phyloP scores from a whole-genome alignment of 768 basidiomycete species.

The Podaxis mareebaensis region DNA sequence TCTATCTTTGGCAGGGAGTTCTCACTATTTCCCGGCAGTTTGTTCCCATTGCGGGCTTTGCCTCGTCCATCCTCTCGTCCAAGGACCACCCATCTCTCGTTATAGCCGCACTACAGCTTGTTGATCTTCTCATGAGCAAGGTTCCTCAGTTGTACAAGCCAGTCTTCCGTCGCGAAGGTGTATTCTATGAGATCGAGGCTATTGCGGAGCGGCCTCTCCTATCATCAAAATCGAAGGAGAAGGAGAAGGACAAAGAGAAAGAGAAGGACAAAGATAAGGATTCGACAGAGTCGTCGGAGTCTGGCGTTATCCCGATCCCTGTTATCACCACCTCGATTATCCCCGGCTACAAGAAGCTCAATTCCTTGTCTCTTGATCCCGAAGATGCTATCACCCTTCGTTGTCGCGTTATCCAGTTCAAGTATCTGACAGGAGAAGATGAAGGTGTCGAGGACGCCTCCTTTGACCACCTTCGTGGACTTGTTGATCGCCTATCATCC shows the following conservation, averaged over 20 bases:
- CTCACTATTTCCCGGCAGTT: constrained; percentile 47
- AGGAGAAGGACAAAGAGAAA: constrained; percentile 46
- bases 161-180: constrained; percentile 91
- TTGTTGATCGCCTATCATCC: constrained; percentile 66
- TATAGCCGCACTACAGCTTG: constrained; percentile 87
- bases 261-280: constrained; percentile 19
- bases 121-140: constrained; percentile 87
- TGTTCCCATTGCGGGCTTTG: constrained; percentile 94
- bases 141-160: constrained; percentile 83
- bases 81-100: constrained; percentile 88
- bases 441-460: constrained; percentile 60
- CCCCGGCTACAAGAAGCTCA: constrained; percentile 69
- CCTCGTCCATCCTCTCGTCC: constrained; percentile 90
- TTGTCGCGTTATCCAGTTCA: constrained; percentile 87
- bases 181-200: constrained; percentile 89
- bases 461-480: constrained; percentile 58
- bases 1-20: constrained; percentile 4
- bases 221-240: constrained; percentile 37
- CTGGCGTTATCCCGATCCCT: constrained; percentile 29
- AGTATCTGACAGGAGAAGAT: constrained; percentile 63
- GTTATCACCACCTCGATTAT: constrained; percentile 43
- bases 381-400: constrained; percentile 92
- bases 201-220: constrained; percentile 67
- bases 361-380: constrained; percentile 71
- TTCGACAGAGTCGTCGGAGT: constrained; percentile 17